Base-by-base conservation (phyloP, 2,329 filamentous ascomycete species). In the Sordariomycetes sp. region DNA sequence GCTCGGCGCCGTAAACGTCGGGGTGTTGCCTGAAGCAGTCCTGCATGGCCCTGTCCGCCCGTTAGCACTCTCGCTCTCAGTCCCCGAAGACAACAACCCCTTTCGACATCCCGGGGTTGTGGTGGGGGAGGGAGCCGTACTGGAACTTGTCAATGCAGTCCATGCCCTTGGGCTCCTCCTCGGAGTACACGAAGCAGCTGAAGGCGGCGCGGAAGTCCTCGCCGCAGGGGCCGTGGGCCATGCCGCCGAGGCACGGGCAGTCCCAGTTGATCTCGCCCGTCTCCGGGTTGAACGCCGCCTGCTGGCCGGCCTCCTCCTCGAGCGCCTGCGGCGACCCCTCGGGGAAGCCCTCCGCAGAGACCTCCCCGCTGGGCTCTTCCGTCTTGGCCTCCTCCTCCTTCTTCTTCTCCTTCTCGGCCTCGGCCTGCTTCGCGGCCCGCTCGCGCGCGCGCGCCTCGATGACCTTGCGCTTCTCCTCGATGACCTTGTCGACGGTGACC, bases 241-340 rank as follows among this genome's bases (percentile, higher is more conserved):
- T 99, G 57, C 94, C 94, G 54, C 94, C 94, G 37, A 99, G 77
- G 71, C 94, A 99, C 18, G 94, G 94, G 73, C 94, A 99, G 71
- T 97, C 94, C 94, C 94, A 99, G 79, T 99, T 99, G 75, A 99
- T 99, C 80, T 99, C 94, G 65, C 94, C 94, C 11, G 94, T 99
- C 77, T 97, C 94, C 2, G 92, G 91, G 73, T 99, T 96, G 77
- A 97, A 99, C 1, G 94, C 94, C 59, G 90, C 94, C 73, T 97
- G 86, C 69, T 93, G 86, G 61, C 77, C 82, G 6, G 90, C 91
- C 72, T 97, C 91, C 60, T 90, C 83, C 71, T 96, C 88, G 16
- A 94, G 75, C n/a, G 72, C 78, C 59, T 75, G 76, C 7, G 78
- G 75, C 1, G 79, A 76, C 32, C 70, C 70, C 6, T 59, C n/a